phyloP scores from a whole-genome alignment of 768 basidiomycete species.

The Cantharellus cinnabarinus region DNA sequence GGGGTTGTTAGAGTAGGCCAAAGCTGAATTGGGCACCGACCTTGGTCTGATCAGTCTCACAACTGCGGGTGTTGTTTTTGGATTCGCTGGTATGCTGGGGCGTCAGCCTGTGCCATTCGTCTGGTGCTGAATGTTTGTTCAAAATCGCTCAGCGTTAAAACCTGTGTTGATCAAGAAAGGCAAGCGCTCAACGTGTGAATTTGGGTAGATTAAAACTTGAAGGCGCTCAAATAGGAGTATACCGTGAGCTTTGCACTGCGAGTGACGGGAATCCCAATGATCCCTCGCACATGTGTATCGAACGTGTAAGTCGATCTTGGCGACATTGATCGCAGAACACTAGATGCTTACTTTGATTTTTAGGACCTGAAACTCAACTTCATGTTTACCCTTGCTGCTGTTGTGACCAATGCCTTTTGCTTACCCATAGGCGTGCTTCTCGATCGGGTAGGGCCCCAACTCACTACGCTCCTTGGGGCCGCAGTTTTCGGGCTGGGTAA shows the following conservation, averaged over 20 bases:
- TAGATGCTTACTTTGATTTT: slow-evolving; percentile 5
- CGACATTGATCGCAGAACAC: not conserved
- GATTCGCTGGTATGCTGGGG: slow-evolving; percentile 9
- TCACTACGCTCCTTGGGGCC: slow-evolving; percentile 16
- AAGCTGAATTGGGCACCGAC: not conserved
- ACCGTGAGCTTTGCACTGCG: slow-evolving; percentile 13
- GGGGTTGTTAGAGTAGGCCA: not conserved
- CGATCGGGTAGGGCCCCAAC: slow-evolving; percentile 16
- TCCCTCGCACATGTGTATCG: slow-evolving; percentile 3
- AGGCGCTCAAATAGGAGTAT: slow-evolving; percentile 11
- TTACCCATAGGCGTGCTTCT: slow-evolving; percentile 15
- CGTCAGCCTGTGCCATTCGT: not conserved
- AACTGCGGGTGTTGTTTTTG: slow-evolving; percentile 17
- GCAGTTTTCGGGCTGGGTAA: slow-evolving; percentile 16
- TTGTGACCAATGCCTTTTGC: slow-evolving; percentile 18
- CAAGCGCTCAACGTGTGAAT: not conserved
- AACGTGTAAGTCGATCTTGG: slow-evolving; percentile 6
- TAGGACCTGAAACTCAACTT: slow-evolving; percentile 16
- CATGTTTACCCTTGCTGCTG: slow-evolving; percentile 18
- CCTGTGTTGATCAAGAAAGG: slow-evolving; percentile 17
- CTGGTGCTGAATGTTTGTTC: not conserved
- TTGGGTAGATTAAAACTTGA: too few relatives aligned
- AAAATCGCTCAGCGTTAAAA: slow-evolving; percentile 14
- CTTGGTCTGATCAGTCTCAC: slow-evolving; percentile 8
- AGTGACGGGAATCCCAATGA: slow-evolving; percentile 5